These are phyloP conservation scores for Trichoderma harzianum DNA, from an alignment of 2,329 filamentous ascomycete genomes.

Conservation along the genomic window DNA sequence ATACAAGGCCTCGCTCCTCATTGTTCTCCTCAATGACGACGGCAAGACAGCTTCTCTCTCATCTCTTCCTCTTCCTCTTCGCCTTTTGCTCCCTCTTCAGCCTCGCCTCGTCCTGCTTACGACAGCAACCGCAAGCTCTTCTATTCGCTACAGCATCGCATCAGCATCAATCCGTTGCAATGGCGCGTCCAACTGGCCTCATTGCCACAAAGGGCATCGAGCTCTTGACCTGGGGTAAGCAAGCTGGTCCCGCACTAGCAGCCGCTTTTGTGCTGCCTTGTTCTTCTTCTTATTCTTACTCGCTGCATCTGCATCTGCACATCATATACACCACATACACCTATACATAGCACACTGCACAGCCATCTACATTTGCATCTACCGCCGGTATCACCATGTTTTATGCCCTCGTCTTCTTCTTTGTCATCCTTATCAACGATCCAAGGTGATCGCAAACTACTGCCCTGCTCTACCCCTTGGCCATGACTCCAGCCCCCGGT, in stretches of 20 bases:
- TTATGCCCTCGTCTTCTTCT: neutral
- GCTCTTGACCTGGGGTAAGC: constrained; percentile 53
- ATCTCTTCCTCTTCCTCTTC: neutral
- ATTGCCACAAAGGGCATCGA: constrained; percentile 63
- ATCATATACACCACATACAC: neutral
- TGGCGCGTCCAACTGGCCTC: constrained; percentile 46
- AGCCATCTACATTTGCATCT: neutral
- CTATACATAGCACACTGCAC: neutral
- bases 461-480: neutral
- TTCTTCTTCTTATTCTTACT: neutral
- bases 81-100: neutral
- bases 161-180: constrained; percentile 3
- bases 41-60: neutral
- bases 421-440: neutral
- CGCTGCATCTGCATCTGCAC: neutral
- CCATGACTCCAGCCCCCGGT: neutral
- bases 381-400: neutral
- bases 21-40: neutral
- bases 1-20: neutral
- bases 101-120: neutral
- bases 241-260: neutral
- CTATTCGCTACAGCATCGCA: neutral
- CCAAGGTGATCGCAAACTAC: neutral
- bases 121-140: neutral
- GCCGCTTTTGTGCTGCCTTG: neutral